Conservation (phyloP, 495 filamentous ascomycete species). For the Penicillium subrubescens region DNA sequence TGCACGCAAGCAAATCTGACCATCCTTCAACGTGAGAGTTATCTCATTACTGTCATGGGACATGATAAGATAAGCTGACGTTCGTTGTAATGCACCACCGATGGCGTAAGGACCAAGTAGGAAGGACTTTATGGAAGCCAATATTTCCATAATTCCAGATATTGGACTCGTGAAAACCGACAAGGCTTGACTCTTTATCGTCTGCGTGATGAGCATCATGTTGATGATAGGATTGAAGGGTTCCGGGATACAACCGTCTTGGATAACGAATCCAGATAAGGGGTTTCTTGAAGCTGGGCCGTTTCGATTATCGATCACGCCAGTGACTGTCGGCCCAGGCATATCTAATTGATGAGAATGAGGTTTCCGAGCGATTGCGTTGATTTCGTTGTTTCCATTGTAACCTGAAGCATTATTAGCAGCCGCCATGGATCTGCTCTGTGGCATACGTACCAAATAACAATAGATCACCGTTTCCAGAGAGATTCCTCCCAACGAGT, state of each 20-base stretch:
- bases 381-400: background rate
- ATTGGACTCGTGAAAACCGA: background rate
- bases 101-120: slow-evolving; percentile 58
- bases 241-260: slow-evolving; percentile 64
- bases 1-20: slow-evolving; percentile 24
- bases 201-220: slow-evolving; percentile 42
- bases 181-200: background rate
- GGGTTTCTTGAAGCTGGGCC: slow-evolving; percentile 35
- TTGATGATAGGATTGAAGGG: slow-evolving; percentile 59
- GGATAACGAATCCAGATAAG: slow-evolving; percentile 64
- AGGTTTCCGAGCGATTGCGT: background rate
- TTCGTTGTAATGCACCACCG: slow-evolving; percentile 57
- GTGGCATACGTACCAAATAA: background rate
- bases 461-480: background rate
- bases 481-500: background rate
- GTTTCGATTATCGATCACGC: slow-evolving; percentile 62
- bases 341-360: background rate
- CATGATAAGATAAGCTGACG: slow-evolving; percentile 71
- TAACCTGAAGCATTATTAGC: background rate
- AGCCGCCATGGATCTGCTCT: background rate
- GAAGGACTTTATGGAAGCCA: background rate
- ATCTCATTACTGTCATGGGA: slow-evolving; percentile 69
- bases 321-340: slow-evolving; percentile 62
- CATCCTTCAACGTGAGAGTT: slow-evolving; percentile 57
- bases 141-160: background rate